These are phyloP conservation scores for Thermothelomyces thermophilus DNA, from an alignment of 2,329 filamentous ascomycete species.

Conservation along the genomic window DNA sequence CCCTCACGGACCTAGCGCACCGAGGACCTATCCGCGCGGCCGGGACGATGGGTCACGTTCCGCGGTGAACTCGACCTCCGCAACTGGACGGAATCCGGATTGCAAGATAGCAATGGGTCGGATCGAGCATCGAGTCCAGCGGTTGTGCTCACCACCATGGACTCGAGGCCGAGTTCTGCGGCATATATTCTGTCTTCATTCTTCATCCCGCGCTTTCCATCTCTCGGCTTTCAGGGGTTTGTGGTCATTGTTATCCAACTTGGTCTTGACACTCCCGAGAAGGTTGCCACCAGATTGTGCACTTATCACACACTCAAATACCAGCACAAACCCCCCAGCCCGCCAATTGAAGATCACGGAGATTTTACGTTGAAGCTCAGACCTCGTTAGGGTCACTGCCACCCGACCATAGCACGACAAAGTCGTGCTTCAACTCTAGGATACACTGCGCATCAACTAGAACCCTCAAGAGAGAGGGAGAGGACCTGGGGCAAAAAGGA, in stretches of 20 bases:
- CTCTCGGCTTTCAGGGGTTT: background rate
- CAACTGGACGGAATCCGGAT: background rate
- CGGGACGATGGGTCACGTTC: conserved; percentile 7
- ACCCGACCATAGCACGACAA: too few species aligned
- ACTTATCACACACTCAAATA: too few species aligned
- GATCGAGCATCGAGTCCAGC: conserved; percentile 9
- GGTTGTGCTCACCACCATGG: background rate
- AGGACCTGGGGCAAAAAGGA: background rate
- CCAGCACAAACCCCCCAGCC: too few species aligned
- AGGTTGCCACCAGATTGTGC: background rate
- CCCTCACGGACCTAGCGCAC: background rate
- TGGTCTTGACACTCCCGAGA: too few species aligned
- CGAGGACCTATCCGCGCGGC: conserved; percentile 7
- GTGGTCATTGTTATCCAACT: too few species aligned
- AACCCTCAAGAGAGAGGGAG: conserved; percentile 17
- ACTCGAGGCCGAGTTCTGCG: background rate
- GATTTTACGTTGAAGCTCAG: too few species aligned
- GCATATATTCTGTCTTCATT: background rate
- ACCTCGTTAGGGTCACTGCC: too few species aligned
- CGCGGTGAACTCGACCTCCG: background rate
- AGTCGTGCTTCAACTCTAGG: too few species aligned
- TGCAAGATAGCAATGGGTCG: conserved; percentile 4
- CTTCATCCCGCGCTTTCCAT: background rate
- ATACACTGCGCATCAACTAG: background rate
- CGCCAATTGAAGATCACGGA: too few species aligned